Conservation (phyloP, 208 protist species). For the Leptomonas pyrrhocoris region DNA sequence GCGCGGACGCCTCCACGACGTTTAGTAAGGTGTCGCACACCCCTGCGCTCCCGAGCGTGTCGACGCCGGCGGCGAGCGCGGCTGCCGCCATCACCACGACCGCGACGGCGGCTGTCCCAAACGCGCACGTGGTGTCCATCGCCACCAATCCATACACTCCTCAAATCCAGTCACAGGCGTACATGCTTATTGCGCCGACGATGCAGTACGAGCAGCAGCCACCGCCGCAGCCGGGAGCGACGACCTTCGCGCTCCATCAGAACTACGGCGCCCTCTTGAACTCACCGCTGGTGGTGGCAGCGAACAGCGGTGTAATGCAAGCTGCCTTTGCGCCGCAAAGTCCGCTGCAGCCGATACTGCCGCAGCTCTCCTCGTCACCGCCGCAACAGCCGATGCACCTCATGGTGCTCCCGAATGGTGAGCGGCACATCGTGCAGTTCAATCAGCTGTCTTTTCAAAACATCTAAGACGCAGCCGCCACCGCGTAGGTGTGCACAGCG, state of each 20-base stretch:
- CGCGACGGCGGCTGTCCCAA: background rate
- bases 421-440: conserved; percentile 19
- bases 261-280: conserved; percentile 2
- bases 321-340: background rate
- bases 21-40: conserved; percentile 31
- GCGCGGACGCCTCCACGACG: conserved; percentile 46
- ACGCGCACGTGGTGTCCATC: background rate
- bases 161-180: background rate
- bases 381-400: conserved; percentile 29
- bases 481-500: too few relatives aligned
- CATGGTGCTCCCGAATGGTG: conserved; percentile 43
- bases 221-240: background rate
- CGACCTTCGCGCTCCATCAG: background rate
- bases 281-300: background rate
- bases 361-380: conserved; percentile 4
- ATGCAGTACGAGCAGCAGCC: conserved; percentile 5
- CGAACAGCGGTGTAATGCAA: background rate
- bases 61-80: conserved; percentile 7
- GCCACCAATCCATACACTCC: background rate
- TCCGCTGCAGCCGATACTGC: conserved; percentile 8
- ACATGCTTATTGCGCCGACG: background rate
- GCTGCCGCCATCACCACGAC: conserved; percentile 11
- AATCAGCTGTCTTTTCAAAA: conserved; percentile 20
- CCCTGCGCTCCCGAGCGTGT: background rate
- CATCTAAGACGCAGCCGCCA: conserved; percentile 3